These are phyloP conservation scores for Acanthamoeba royreba DNA, from an alignment of 208 protist species.

Conservation along the genomic window DNA sequence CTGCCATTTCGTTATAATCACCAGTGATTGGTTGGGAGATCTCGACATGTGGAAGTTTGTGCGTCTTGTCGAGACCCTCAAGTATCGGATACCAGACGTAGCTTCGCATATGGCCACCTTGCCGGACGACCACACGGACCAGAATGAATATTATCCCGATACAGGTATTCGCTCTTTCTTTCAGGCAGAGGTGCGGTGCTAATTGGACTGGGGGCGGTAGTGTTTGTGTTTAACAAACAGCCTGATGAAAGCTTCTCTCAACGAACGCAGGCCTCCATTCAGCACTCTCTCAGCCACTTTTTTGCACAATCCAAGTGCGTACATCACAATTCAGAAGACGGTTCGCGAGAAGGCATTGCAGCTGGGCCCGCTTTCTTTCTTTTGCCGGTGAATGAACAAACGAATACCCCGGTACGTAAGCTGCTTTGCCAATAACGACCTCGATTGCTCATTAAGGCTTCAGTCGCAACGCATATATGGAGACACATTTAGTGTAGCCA, in stretches of 20 bases:
- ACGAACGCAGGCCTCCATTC: not conserved
- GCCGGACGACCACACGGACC: not conserved
- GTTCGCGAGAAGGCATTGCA: not conserved
- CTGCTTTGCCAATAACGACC: too few relatives aligned
- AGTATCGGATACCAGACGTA: not conserved
- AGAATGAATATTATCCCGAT: constrained; percentile 1
- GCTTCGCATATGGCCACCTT: not conserved
- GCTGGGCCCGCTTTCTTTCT: not conserved
- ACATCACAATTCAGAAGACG: not conserved
- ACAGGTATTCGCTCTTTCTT: not conserved
- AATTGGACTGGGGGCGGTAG: not conserved
- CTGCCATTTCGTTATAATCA: not conserved
- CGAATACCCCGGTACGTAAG: not conserved
- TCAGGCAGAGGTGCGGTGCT: not conserved
- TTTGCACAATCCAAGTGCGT: constrained; percentile 2
- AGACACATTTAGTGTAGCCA: not conserved
- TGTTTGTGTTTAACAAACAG: constrained; percentile 11
- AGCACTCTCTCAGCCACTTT: not conserved
- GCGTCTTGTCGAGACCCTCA: not conserved
- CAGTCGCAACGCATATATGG: not conserved
- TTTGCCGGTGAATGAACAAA: not conserved
- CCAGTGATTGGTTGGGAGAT: not conserved
- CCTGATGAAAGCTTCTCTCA: not conserved
- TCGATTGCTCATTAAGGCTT: not conserved
- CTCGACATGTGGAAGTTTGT: not conserved